Base-by-base conservation (phyloP, 768 basidiomycete species). In the Trametes cingulata region DNA sequence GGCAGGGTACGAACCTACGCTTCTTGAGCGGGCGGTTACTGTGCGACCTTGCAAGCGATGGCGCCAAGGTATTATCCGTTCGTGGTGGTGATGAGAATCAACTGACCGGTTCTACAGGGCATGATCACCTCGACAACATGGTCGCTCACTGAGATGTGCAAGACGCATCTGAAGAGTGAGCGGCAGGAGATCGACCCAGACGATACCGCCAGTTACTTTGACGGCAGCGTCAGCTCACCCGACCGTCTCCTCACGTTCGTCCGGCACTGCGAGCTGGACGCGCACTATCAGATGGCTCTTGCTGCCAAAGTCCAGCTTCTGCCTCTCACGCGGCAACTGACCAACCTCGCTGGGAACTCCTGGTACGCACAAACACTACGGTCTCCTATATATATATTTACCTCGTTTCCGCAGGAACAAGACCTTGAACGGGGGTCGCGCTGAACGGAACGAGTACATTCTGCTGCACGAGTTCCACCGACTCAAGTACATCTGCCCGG, bases 401-500 rank as follows among this genome's bases (percentile, higher is more conserved):
- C 20, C 25, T 33, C 22, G 14, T 27, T 25, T 35, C 1, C 36
- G 29, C 67, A 98, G 95, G 95, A 98, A 95, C 75, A 93, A 95
- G 69, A 98, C 97, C 0, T 74, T 99, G 45, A 98, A 94, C 65
- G 96, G 96, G 63, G 97, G 95, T 67, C 93, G 97, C 54, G 97
- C 97, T 0, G 97, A 98, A 69, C 93, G 97, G 25, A 99, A 98
- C 73, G 97, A 98, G 74, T 99, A 95, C 79, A 98, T 99, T 84
- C 77, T 99, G 42, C 80, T 99, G 17, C 97, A 99, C 72, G 95
- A 98, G 72, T 99, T 99, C 76, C 95, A 99, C 71, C 84, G 88
- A 14, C 82, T 95, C 43, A 98, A 98, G 73, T 98, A 95, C 69
- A 86, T 99, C 65, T 93, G 94, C 64, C 97, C 97, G 0, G 97